A percentile compares a stretch with the other conserved stretches of the same genome.
These are phyloP conservation scores for Pichia cactophila DNA, from an alignment of 1,139 yeast species.

Conservation along the genomic window DNA sequence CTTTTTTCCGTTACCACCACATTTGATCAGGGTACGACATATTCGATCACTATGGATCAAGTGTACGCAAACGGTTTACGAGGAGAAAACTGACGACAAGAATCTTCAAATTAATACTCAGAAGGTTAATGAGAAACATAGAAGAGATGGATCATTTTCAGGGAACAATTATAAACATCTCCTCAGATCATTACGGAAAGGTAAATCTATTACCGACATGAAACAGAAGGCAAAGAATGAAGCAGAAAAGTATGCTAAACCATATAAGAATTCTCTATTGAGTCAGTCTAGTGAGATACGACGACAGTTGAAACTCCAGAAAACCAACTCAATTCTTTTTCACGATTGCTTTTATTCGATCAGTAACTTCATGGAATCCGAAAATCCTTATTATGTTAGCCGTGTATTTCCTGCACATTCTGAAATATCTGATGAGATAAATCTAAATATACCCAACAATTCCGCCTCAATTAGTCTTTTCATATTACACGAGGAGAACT, in stretches of 20 bases:
- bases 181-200: neutral
- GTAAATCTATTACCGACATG: constrained; percentile 16
- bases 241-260: neutral
- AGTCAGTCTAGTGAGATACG: constrained; percentile 18
- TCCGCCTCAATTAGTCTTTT: constrained; percentile 23
- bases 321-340: constrained; percentile 26
- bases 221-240: constrained; percentile 9
- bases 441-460: constrained; percentile 15
- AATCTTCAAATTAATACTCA: neutral
- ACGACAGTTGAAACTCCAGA: constrained; percentile 27
- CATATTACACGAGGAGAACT: constrained; percentile 13
- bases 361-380: constrained; percentile 26
- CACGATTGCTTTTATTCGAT: constrained; percentile 33
- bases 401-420: constrained; percentile 30
- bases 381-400: constrained; percentile 35
- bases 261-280: neutral
- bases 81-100: neutral
- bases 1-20: constrained; percentile 4
- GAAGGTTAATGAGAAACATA: neutral
- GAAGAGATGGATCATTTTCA: neutral
- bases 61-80: constrained; percentile 3
- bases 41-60: constrained; percentile 18
- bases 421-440: constrained; percentile 24
- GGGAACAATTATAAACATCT: neutral
- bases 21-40: constrained; percentile 6